Base-by-base conservation (phyloP, 805 yeast species). In the Saccharomycopsis guyanensis region DNA sequence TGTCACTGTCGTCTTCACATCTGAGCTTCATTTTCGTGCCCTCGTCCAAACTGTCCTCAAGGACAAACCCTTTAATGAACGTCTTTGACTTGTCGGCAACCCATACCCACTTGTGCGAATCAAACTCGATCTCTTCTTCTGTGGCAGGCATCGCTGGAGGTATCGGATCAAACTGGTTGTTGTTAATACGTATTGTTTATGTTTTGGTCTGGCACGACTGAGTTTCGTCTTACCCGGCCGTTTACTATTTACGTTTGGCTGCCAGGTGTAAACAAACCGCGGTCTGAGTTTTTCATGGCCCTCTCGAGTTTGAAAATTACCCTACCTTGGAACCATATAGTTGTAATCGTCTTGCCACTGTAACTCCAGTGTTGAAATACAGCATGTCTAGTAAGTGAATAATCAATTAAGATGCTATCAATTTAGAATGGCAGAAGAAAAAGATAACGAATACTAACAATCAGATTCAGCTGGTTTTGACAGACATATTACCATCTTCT, bases 401-500 rank as follows among this genome's bases (percentile, higher is more conserved):
- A 8, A 8, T 15, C n/a, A n/a, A n/a, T n/a, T n/a, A n/a, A n/a
- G n/a, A n/a, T n/a, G n/a, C n/a, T n/a, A n/a, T n/a, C n/a, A n/a
- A n/a, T n/a, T n/a, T n/a, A n/a, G n/a, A n/a, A n/a, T n/a, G n/a
- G n/a, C n/a, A n/a, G n/a, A n/a, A n/a, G n/a, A n/a, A n/a, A n/a
- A n/a, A n/a, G n/a, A n/a, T n/a, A n/a, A n/a, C n/a, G 10, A 33
- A 15, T 33, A 33, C 37, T 33, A 33, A 33, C 20, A 7, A 33
- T 72, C 73, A 47, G 73, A 75, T 42, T 68, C 66, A 53, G 95
- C 97, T n/a, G 98, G 98, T 45, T 93, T 89, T 65, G 98, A 93
- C 70, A 85, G 98, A 72, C 98, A 93, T 66, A 93, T 93, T 65
- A 93, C 98, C 24, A 89, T 93, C 58, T 93, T 93, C 70, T 91